Conservation (phyloP, 163 green algal species). For the Chlamydomonas reinhardtii region DNA sequence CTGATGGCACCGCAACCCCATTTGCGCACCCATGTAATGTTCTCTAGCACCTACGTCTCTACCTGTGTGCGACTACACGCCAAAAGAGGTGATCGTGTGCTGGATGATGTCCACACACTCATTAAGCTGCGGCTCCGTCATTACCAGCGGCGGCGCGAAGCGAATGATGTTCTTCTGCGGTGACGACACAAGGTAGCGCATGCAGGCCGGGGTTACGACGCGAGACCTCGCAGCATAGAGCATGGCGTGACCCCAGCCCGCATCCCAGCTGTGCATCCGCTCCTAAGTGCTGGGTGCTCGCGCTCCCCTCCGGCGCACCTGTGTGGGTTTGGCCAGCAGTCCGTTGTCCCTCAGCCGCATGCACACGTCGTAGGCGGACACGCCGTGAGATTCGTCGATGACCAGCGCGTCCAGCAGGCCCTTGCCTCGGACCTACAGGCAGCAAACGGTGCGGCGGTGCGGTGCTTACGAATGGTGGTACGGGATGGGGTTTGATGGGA, state of each 20-base stretch:
- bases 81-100: conserved; percentile 71
- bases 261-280: too few relatives aligned
- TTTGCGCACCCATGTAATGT: too few relatives aligned
- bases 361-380: conserved; percentile 89
- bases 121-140: conserved; percentile 85
- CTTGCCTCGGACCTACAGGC: conserved; percentile 62
- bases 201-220: too few relatives aligned
- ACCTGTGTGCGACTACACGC: conserved; percentile 5
- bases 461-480: neutral
- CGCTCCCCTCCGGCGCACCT: conserved; percentile 39
- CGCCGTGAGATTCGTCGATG: conserved; percentile 68
- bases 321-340: conserved; percentile 95
- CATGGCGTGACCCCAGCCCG: too few relatives aligned
- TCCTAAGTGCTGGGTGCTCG: too few relatives aligned
- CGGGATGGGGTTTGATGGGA: too few relatives aligned
- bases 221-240: too few relatives aligned
- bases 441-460: too few relatives aligned
- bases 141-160: conserved; percentile 88
- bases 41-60: too few relatives aligned
- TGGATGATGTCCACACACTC: conserved; percentile 87
- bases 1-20: too few relatives aligned
- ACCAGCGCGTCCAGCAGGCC: conserved; percentile 94
- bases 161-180: conserved; percentile 89
- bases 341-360: conserved; percentile 83
- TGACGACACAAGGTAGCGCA: too few relatives aligned